Conservation (phyloP, 352 stramenopile species). For the Aphanomyces invadans region DNA sequence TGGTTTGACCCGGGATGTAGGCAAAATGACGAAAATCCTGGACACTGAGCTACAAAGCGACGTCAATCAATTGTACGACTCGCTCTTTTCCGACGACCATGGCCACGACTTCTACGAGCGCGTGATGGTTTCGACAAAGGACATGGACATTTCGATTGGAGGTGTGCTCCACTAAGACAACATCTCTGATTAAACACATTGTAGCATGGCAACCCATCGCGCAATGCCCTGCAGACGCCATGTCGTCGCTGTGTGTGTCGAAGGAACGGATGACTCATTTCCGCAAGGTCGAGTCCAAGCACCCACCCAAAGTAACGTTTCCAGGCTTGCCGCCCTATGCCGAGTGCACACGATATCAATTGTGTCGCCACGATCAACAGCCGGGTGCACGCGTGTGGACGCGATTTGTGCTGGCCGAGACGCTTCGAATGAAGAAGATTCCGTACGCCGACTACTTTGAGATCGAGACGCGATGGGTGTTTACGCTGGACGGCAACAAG, state of each 20-base stretch:
- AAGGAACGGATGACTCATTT: constrained; percentile 43
- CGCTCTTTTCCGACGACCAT: constrained; percentile 52
- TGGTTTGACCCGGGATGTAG: too few relatives aligned
- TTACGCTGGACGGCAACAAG: constrained; percentile 59
- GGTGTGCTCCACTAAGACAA: not conserved
- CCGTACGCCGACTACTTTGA: constrained; percentile 79
- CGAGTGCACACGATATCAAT: constrained; percentile 39
- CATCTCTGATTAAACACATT: constrained; percentile 21
- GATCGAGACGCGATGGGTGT: constrained; percentile 73
- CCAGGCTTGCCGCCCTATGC: constrained; percentile 48
- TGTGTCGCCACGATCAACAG: constrained; percentile 33
- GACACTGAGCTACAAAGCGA: constrained; percentile 63
- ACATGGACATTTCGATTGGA: constrained; percentile 51
- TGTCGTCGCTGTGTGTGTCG: constrained; percentile 30
- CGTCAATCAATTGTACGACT: constrained; percentile 53
- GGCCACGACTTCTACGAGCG: constrained; percentile 42
- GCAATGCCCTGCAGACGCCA: constrained; percentile 1
- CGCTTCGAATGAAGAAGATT: constrained; percentile 63
- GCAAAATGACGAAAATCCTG: constrained; percentile 56
- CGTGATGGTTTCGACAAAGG: constrained; percentile 48
- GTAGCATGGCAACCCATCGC: constrained; percentile 46
- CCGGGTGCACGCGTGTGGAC: constrained; percentile 21
- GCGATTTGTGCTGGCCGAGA: constrained; percentile 51
- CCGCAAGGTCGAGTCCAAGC: constrained; percentile 40
- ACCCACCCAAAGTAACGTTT: constrained; percentile 56